A percentile compares a stretch with the other conserved stretches of the same genome.
Conservation (phyloP, 805 yeast genomes). For the Spathaspora sp. region DNA sequence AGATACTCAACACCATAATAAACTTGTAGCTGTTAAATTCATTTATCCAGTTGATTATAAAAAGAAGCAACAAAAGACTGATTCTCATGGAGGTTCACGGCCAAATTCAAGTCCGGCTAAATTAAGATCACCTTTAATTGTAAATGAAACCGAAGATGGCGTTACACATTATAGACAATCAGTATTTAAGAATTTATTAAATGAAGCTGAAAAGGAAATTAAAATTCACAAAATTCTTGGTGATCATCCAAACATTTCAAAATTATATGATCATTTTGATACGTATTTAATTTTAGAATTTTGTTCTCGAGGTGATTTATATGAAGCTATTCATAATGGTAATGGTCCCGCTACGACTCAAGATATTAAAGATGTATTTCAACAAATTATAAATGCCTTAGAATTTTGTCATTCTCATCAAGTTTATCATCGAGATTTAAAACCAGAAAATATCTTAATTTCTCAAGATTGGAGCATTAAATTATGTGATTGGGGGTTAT, state of each 20-base stretch:
- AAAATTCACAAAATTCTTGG: conserved; percentile 63
- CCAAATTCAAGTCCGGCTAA: conserved; percentile 36
- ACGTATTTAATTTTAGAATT: conserved; percentile 65
- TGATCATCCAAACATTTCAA: conserved; percentile 41
- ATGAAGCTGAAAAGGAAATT: conserved; percentile 68
- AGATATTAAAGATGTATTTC: conserved; percentile 53
- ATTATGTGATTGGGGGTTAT: conserved; percentile 58
- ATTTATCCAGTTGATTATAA: conserved; percentile 56
- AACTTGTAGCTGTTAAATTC: conserved; percentile 81
- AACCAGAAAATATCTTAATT: conserved; percentile 55
- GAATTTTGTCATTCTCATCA: conserved; percentile 47
- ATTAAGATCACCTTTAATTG: conserved; percentile 14
- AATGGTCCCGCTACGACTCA: conserved; percentile 58
- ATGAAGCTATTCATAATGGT: conserved; percentile 68
- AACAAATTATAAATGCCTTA: conserved; percentile 47
- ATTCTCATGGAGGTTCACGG: conserved; percentile 12
- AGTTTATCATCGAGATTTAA: conserved; percentile 54
- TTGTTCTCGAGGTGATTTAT: conserved; percentile 83
- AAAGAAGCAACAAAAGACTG: conserved; percentile 13
- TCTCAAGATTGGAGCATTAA: conserved; percentile 55
- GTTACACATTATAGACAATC: conserved; percentile 12
- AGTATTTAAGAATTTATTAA: conserved; percentile 29
- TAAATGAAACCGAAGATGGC: not conserved
- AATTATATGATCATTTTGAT: conserved; percentile 48
- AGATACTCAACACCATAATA: conserved; percentile 47